Evolutionary conservation across 805 yeast species (phyloP).

Genomic region (Candida loeiensis): DNA sequence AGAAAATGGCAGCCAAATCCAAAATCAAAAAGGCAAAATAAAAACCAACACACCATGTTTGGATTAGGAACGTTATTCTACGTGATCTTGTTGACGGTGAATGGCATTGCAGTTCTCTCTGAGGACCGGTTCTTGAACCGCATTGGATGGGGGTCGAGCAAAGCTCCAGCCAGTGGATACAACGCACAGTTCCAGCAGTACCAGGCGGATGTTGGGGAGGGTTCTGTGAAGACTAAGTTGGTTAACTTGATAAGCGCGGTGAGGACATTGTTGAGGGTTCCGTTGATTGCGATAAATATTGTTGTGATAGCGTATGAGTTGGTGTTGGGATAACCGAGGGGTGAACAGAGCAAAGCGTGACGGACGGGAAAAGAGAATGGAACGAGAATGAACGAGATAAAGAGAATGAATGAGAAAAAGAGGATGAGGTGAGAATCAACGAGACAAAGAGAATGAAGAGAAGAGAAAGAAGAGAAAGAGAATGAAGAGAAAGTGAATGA

Average conservation of each 20-base stretch:
- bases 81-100: slow-evolving; percentile 56
- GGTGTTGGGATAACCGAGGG: slow-evolving; percentile 49
- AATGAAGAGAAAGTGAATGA: neutral
- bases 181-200: slow-evolving; percentile 19
- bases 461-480: neutral
- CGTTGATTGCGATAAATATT: slow-evolving; percentile 64
- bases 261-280: slow-evolving; percentile 71
- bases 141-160: slow-evolving; percentile 35
- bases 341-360: too few relatives aligned
- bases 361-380: neutral
- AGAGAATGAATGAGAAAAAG: neutral
- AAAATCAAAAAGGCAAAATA: neutral
- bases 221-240: slow-evolving; percentile 53
- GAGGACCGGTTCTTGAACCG: slow-evolving; percentile 77
- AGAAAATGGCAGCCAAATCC: neutral
- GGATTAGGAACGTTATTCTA: slow-evolving; percentile 60
- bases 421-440: neutral
- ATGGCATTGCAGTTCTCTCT: slow-evolving; percentile 73
- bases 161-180: slow-evolving; percentile 12
- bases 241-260: slow-evolving; percentile 68
- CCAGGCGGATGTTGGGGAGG: slow-evolving; percentile 38
- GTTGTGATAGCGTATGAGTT: slow-evolving; percentile 68
- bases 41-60: slow-evolving; percentile 38
- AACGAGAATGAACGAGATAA: neutral
- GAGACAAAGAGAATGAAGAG: neutral